Evolutionary conservation across 345 rosid species (phyloP).

Genomic region (Eucalyptus polybractea): DNA sequence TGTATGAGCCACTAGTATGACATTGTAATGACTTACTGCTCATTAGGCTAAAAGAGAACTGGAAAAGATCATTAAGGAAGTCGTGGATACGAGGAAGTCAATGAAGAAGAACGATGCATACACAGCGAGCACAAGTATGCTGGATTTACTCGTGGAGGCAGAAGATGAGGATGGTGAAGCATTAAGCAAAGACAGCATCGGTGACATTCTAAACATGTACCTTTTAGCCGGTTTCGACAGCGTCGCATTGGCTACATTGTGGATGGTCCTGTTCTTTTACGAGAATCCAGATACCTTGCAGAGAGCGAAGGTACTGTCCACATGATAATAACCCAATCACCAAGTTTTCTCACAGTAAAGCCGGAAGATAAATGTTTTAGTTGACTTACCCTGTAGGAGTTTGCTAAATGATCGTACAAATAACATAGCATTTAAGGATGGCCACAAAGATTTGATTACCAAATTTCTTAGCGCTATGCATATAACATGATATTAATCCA

Average conservation of each 20-base stretch:
- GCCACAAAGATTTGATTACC: neutral
- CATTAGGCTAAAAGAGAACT: slow-evolving; percentile 28
- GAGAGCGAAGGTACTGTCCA: slow-evolving; percentile 27
- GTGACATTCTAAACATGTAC: slow-evolving; percentile 16
- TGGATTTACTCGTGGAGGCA: slow-evolving; percentile 13
- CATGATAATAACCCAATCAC: neutral
- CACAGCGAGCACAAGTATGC: slow-evolving; percentile 8
- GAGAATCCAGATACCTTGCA: slow-evolving; percentile 33
- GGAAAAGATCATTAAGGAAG: slow-evolving; percentile 23
- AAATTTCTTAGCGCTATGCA: neutral
- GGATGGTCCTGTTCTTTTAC: slow-evolving; percentile 23
- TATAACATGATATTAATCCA: neutral
- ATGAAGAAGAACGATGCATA: neutral
- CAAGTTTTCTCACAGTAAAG: neutral
- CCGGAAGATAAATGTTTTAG: neutral
- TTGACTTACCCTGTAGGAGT: neutral
- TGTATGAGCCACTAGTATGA: neutral
- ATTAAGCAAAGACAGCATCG: slow-evolving; percentile 13
- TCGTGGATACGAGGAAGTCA: slow-evolving; percentile 1
- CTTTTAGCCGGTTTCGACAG: slow-evolving; percentile 22
- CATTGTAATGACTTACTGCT: neutral
- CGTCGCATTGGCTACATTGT: slow-evolving; percentile 8
- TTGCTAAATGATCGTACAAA: neutral
- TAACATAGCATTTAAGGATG: neutral
- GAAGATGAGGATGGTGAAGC: slow-evolving; percentile 18